Conservation (phyloP, 208 protist species). For the Trypanosoma congolense region DNA sequence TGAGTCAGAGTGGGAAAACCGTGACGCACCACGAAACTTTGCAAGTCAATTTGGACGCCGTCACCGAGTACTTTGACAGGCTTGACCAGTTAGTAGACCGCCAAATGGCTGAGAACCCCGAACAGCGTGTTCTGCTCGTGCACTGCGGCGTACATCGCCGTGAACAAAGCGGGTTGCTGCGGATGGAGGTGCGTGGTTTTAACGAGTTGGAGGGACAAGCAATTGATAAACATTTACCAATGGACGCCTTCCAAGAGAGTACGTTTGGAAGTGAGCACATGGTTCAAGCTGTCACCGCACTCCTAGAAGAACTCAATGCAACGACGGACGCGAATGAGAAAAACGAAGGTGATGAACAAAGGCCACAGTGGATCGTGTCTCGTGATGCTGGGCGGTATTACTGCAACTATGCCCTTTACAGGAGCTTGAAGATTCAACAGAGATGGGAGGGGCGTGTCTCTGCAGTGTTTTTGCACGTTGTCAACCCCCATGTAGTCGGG, state of each 20-base stretch:
- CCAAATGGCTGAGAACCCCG: slow-evolving; percentile 12
- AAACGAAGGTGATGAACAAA: slow-evolving; percentile 15
- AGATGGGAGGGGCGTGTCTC: slow-evolving; percentile 30
- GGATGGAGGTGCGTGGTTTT: slow-evolving; percentile 53
- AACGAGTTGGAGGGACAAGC: slow-evolving; percentile 52
- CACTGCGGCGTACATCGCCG: slow-evolving; percentile 49
- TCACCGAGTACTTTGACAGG: slow-evolving; percentile 36
- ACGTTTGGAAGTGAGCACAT: slow-evolving; percentile 24
- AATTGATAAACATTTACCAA: slow-evolving; percentile 33
- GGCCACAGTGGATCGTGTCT: slow-evolving; percentile 44
- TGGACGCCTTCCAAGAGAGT: slow-evolving; percentile 31
- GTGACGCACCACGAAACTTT: slow-evolving; percentile 38
- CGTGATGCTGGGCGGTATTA: slow-evolving; percentile 60
- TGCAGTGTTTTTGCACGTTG: slow-evolving; percentile 58
- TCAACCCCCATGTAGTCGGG: slow-evolving; percentile 6
- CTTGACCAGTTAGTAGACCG: slow-evolving; percentile 28
- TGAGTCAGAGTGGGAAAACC: slow-evolving; percentile 7
- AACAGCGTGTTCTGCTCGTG: slow-evolving; percentile 36
- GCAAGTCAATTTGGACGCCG: slow-evolving; percentile 32
- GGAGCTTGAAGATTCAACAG: slow-evolving; percentile 40
- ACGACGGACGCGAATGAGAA: too few species aligned
- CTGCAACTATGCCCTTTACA: slow-evolving; percentile 71
- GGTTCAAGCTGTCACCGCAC: slow-evolving; percentile 11
- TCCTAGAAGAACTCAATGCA: slow-evolving; percentile 29
- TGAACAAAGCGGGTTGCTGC: slow-evolving; percentile 40